Conservation (phyloP, 75 land plant genomes). For the Isoetes taiwanensis region DNA sequence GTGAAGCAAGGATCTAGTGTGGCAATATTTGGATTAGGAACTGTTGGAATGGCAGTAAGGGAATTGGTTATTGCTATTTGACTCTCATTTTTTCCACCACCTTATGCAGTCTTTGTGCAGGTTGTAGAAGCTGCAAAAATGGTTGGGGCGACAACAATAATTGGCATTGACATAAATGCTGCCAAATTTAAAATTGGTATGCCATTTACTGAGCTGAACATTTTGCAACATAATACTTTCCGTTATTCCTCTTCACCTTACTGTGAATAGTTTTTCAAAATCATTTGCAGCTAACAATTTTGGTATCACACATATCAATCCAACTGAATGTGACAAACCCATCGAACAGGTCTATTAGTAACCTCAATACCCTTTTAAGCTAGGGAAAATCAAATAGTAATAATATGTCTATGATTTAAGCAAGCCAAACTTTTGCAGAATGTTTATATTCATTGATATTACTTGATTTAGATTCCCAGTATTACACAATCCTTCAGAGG, state of each 20-base stretch:
- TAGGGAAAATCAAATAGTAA: too few relatives aligned
- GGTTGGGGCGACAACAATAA: not conserved
- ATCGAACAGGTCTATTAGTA: not conserved
- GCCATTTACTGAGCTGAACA: not conserved
- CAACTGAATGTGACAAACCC: not conserved
- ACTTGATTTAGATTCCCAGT: too few relatives aligned
- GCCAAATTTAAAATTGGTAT: not conserved
- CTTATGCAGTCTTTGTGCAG: not conserved
- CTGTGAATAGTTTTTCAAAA: too few relatives aligned
- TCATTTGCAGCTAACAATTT: not conserved
- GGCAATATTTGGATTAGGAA: conserved; percentile 87
- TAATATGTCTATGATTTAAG: too few relatives aligned
- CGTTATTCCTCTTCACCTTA: too few relatives aligned
- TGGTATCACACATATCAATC: not conserved
- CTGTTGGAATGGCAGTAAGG: conserved; percentile 86
- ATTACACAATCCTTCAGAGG: too few relatives aligned
- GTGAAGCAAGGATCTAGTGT: conserved; percentile 65
- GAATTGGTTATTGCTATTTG: not conserved
- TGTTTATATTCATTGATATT: too few relatives aligned
- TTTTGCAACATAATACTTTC: not conserved
- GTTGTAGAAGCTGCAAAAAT: not conserved
- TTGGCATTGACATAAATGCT: conserved; percentile 1
- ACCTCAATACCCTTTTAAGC: too few relatives aligned
- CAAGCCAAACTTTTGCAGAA: too few relatives aligned
- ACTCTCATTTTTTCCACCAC: not conserved